Base-by-base conservation (phyloP, 176 grass and related monocot genomes). In the Pontederia crassipes region DNA sequence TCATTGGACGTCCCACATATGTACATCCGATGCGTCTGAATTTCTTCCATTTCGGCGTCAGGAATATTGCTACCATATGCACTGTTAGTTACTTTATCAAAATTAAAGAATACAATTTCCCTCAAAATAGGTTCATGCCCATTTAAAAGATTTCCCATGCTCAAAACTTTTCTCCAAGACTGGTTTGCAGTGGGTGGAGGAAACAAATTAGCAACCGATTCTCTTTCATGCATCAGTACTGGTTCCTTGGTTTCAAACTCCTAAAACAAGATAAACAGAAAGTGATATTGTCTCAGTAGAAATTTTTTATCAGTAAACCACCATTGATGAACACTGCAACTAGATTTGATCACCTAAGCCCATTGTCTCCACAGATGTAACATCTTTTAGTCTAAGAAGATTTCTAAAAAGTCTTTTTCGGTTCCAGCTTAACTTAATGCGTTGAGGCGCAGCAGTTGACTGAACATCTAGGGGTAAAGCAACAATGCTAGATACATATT, bases 111-210 rank as follows among this genome's bases (percentile, higher is more conserved):
- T 62, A 97, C 81, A 26, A 97, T 87, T 48, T 91, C 92, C 80
- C 92, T 88, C 55, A 78, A 58, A 51, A 82, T 72, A 12, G 92
- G 92, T 78, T 97, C 87, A 32, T 97, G 92, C n/a, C 87, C 87
- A 48, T 97, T 91, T 62, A 97, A 72, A 75, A 91, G 88, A 88
- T 97, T 97, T 63, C 92, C 87, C 92, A 97, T 97, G 79, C 92
- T 97, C 83, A 91, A 66, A 73, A 97, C 87, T 77, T 97, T 91
- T 73, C 92, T 84, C 92, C 92, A 97, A 49, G 92, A 91, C 65
- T 91, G 84, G 75, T 78, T 91, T 62, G 79, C 81, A 67, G 87
- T 91, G 64, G 92, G 87, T 8, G 79, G 84, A 64, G 87, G 84
- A 82, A 97, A 97, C 56, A 97, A 66, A 55, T 63, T 84, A 67